Evolutionary conservation across 768 basidiomycete genomes (phyloP).

Genomic region (Floccularia luteovirens): DNA sequence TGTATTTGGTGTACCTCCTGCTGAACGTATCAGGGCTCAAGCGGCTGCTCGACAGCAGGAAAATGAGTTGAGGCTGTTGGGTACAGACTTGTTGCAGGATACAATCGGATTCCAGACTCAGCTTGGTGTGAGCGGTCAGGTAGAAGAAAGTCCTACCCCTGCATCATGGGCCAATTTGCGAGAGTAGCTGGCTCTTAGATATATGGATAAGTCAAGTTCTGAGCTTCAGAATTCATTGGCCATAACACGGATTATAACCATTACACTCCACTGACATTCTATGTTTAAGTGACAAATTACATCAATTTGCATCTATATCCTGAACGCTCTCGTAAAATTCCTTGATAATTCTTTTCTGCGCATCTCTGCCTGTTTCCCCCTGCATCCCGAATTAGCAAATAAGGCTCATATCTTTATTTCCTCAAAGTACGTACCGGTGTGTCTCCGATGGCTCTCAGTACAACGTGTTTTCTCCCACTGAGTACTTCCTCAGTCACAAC

Average conservation of each 20-base stretch:
- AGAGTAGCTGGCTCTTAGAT: too few relatives aligned
- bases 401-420: neutral
- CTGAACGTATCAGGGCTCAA: conserved; percentile 27
- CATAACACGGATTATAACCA: too few relatives aligned
- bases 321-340: conserved; percentile 84
- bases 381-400: conserved; percentile 12
- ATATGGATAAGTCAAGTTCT: neutral
- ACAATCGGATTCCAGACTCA: conserved; percentile 54
- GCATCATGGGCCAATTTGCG: conserved; percentile 9
- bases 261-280: too few relatives aligned
- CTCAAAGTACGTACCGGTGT: conserved; percentile 30
- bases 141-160: conserved; percentile 66
- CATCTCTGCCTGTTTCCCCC: conserved; percentile 58
- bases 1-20: conserved; percentile 62
- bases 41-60: conserved; percentile 13
- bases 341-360: conserved; percentile 72
- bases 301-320: conserved; percentile 53
- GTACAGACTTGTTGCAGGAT: conserved; percentile 54
- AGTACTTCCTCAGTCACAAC: conserved; percentile 65
- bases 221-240: too few relatives aligned
- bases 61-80: conserved; percentile 46
- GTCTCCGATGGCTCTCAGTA: conserved; percentile 64
- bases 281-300: too few relatives aligned
- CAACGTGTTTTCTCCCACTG: conserved; percentile 73
- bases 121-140: conserved; percentile 35